A percentile compares a stretch with the other conserved stretches of the same genome.
Evolutionary conservation across 2,329 filamentous ascomycete species (phyloP).

Genomic region (Grosmannia penicillata): DNA sequence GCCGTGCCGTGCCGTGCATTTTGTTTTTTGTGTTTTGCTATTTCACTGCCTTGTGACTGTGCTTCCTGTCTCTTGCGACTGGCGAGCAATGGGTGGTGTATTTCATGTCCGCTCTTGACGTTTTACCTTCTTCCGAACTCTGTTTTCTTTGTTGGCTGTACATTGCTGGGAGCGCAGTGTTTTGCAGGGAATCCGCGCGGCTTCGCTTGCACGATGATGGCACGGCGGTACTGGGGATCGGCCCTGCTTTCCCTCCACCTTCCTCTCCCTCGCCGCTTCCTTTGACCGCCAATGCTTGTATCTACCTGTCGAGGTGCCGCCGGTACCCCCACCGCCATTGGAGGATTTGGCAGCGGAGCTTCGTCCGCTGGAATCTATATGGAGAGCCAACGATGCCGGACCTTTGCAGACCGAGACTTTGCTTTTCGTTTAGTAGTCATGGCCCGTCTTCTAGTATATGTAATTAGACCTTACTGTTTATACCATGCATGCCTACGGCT

Average conservation of each 20-base stretch:
- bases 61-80: background rate
- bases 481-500: too few relatives aligned
- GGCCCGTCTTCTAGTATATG: slow-evolving; percentile 10
- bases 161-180: slow-evolving; percentile 10
- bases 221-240: background rate
- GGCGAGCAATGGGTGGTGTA: slow-evolving; percentile 7
- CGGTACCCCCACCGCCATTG: too few relatives aligned
- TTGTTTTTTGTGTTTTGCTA: background rate
- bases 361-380: too few relatives aligned
- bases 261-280: background rate
- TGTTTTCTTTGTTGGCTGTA: background rate
- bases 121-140: too few relatives aligned
- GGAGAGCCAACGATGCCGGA: too few relatives aligned
- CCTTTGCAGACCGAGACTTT: slow-evolving; percentile 1
- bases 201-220: background rate
- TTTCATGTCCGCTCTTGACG: slow-evolving; percentile 8
- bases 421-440: background rate
- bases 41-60: background rate
- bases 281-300: background rate
- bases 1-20: background rate
- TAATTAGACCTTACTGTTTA: slow-evolving; percentile 17
- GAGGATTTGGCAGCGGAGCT: too few relatives aligned
- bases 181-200: background rate
- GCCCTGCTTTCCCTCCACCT: background rate
- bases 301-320: too few relatives aligned